Percentiles rank a stretch among this genome's conserved stretches.
phyloP scores from a whole-genome alignment of 345 rosid species.

The Citrus glauca region DNA sequence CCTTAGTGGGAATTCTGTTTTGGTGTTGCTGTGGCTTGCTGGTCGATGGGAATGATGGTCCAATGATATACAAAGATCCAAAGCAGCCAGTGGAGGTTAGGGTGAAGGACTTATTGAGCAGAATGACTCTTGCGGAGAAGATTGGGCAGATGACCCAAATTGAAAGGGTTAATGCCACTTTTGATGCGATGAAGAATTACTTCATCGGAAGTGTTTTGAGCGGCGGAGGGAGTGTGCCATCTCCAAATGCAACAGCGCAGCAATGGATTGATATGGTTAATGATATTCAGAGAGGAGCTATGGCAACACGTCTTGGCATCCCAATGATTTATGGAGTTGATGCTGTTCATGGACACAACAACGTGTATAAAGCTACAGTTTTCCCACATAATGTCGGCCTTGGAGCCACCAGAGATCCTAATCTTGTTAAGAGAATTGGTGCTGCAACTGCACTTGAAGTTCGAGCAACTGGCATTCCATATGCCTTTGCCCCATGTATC shows the following conservation, averaged over 20 bases:
- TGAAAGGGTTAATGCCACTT: conserved; percentile 16
- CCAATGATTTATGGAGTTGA: conserved; percentile 42
- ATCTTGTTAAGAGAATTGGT: conserved; percentile 36
- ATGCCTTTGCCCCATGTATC: conserved; percentile 43
- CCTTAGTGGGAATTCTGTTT: neutral
- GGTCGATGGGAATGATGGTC: neutral
- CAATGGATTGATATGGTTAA: conserved; percentile 41
- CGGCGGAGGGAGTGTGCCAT: conserved; percentile 38
- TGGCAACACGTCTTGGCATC: conserved; percentile 35
- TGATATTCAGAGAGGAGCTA: conserved; percentile 24
- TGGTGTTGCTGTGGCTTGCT: neutral
- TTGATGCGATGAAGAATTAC: conserved; percentile 28
- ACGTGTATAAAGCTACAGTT: conserved; percentile 42
- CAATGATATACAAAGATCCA: conserved; percentile 33
- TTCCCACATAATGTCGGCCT: conserved; percentile 46
- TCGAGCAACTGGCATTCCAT: conserved; percentile 40
- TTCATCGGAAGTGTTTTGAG: conserved; percentile 42
- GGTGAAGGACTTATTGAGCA: conserved; percentile 33
- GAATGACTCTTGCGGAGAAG: conserved; percentile 3
- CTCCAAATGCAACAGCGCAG: conserved; percentile 20
- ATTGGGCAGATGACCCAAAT: neutral
- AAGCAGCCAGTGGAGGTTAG: conserved; percentile 25
- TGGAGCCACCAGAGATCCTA: conserved; percentile 44
- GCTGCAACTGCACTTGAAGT: conserved; percentile 49
- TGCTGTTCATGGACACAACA: conserved; percentile 43